phyloP scores from a whole-genome alignment of 495 filamentous ascomycete genomes.

The Talaromyces wortmannii region DNA sequence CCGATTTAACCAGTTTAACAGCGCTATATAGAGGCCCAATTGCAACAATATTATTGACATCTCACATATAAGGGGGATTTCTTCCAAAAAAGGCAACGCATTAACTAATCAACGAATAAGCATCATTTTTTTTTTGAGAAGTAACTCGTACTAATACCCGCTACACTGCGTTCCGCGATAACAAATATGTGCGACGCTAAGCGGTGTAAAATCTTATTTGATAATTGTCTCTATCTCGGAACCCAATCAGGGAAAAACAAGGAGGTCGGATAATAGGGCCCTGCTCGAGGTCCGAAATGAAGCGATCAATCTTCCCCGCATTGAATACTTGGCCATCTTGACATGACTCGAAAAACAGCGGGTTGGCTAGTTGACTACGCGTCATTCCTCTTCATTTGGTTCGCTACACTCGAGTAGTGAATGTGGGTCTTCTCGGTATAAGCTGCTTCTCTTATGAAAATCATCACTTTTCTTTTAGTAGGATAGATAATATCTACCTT shows the following conservation, averaged over 20 bases:
- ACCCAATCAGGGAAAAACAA: neutral
- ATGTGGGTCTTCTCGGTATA: neutral
- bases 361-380: neutral
- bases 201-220: neutral
- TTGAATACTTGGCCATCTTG: neutral
- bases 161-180: no score
- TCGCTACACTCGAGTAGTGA: neutral
- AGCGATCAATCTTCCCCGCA: neutral
- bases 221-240: neutral
- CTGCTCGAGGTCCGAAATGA: neutral
- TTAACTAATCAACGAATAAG: no score
- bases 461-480: neutral
- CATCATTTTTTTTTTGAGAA: no score
- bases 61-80: no score
- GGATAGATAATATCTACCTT: neutral
- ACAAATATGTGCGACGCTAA: no score
- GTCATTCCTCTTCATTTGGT: neutral
- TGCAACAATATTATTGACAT: no score
- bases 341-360: neutral
- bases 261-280: neutral
- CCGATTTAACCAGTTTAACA: no score
- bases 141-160: no score
- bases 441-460: neutral
- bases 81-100: no score
- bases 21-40: no score